These are phyloP conservation scores for Phellopilus nigrolimitatus DNA, from an alignment of 1,284 basidiomycete genomes.

Conservation along the genomic window DNA sequence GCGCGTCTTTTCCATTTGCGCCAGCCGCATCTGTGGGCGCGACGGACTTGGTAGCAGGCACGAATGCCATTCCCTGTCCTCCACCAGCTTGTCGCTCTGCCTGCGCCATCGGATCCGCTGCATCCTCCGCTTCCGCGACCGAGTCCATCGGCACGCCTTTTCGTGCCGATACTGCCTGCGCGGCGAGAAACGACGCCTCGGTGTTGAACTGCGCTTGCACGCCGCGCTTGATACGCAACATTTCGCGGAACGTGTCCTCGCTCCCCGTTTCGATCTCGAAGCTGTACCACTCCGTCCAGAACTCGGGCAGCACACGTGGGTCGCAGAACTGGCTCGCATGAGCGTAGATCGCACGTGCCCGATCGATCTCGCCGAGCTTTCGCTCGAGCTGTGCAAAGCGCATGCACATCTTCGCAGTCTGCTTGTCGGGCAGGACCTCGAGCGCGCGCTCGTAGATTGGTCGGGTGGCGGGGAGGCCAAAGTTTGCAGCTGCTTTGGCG, in stretches of 20 bases:
- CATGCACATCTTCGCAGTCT: slow-evolving; percentile 97
- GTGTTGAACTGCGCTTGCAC: slow-evolving; percentile 99
- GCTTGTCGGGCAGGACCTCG: slow-evolving; percentile 85
- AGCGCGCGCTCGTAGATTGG: slow-evolving; percentile 98
- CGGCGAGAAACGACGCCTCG: slow-evolving; percentile 84
- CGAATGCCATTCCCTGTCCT: slow-evolving; percentile 54
- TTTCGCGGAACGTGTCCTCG: slow-evolving; percentile 98
- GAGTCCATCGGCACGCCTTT: slow-evolving; percentile 46
- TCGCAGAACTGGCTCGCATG: slow-evolving; percentile 99
- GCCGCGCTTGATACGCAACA: slow-evolving; percentile 96
- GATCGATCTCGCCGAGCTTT: slow-evolving; percentile 98
- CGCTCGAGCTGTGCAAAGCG: slow-evolving; percentile 95
- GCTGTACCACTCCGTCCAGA: slow-evolving; percentile 96
- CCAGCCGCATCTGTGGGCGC: slow-evolving; percentile 29
- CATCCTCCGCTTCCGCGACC: slow-evolving; percentile 48
- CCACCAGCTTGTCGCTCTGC: slow-evolving; percentile 49
- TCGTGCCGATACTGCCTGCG: slow-evolving; percentile 73
- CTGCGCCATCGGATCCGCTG: slow-evolving; percentile 67
- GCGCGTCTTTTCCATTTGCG: slow-evolving; percentile 28
- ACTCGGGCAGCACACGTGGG: slow-evolving; percentile 82
- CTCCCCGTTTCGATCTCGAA: slow-evolving; percentile 98
- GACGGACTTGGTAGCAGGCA: slow-evolving; percentile 52
- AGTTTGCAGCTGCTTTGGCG: slow-evolving; percentile 94
- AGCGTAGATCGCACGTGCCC: slow-evolving; percentile 93
- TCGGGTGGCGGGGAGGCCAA: slow-evolving; percentile 92